Conservation (phyloP, 108 stramenopile species). For the Pseudonitzschia multistriata region DNA sequence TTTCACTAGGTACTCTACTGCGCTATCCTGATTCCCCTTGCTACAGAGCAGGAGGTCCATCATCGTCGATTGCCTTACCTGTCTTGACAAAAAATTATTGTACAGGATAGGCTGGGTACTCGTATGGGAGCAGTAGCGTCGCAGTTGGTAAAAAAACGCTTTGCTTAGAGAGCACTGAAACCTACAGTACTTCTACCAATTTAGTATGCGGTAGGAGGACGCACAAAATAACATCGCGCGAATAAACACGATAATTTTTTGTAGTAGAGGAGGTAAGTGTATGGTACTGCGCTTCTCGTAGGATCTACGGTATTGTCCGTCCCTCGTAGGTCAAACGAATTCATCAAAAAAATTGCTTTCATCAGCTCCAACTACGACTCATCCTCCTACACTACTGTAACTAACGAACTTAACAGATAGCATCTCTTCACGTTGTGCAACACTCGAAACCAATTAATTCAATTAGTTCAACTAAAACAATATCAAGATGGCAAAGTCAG, state of each 20-base stretch:
- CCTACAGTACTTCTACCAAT: too few relatives aligned
- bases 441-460: neutral
- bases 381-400: neutral
- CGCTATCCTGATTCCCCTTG: neutral
- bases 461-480: neutral
- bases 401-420: neutral
- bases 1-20: too few relatives aligned
- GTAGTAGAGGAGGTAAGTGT: constrained; percentile 21
- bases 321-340: neutral
- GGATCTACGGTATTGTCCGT: neutral
- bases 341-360: neutral
- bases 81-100: constrained; percentile 5
- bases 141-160: too few relatives aligned
- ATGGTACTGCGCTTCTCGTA: constrained; percentile 8
- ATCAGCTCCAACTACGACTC: neutral
- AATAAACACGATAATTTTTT: neutral
- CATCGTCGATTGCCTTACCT: constrained; percentile 6
- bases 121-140: neutral
- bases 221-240: neutral
- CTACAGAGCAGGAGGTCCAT: neutral
- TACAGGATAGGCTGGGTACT: neutral
- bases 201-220: constrained; percentile 5
- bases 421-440: neutral
- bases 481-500: constrained; percentile 73
- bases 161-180: too few relatives aligned